Evolutionary conservation across 2,329 filamentous ascomycete species (phyloP).

Genomic region (Diplocarpon rosae): DNA sequence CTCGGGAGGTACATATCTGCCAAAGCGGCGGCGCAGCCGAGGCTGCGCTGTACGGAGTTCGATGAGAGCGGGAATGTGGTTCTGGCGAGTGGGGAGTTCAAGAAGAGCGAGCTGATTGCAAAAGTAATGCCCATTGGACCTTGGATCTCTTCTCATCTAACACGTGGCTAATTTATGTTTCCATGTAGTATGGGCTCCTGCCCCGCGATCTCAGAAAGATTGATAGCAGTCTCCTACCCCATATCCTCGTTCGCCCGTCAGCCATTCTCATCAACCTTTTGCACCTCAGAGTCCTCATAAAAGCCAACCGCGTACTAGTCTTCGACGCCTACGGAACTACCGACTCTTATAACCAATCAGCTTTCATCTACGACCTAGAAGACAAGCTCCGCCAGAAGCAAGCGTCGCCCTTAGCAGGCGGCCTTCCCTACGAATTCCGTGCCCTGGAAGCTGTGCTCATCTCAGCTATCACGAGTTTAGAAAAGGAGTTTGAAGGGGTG

Average conservation of each 20-base stretch:
- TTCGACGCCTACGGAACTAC: slow-evolving; percentile 95
- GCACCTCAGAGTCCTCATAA: slow-evolving; percentile 93
- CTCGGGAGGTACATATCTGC: slow-evolving; percentile 58
- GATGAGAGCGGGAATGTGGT: slow-evolving; percentile 88
- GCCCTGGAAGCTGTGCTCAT: slow-evolving; percentile 92
- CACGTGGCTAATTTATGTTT: slow-evolving; percentile 14
- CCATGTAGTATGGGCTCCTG: slow-evolving; percentile 67
- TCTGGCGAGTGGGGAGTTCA: slow-evolving; percentile 88
- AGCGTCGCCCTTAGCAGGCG: slow-evolving; percentile 41
- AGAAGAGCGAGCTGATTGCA: slow-evolving; percentile 92
- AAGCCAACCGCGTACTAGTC: slow-evolving; percentile 84
- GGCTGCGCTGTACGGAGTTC: slow-evolving; percentile 87
- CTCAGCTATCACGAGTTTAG: slow-evolving; percentile 81
- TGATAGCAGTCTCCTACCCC: slow-evolving; percentile 87
- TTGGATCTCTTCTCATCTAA: slow-evolving; percentile 7
- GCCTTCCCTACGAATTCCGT: slow-evolving; percentile 88
- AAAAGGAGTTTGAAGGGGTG: slow-evolving; percentile 89
- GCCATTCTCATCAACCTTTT: slow-evolving; percentile 92
- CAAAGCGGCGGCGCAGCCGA: slow-evolving; percentile 73
- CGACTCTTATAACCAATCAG: slow-evolving; percentile 87
- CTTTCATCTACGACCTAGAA: slow-evolving; percentile 96
- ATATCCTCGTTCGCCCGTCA: slow-evolving; percentile 86
- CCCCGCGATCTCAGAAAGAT: slow-evolving; percentile 96
- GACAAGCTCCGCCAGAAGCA: slow-evolving; percentile 80
- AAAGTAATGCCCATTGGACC: slow-evolving; percentile 45